phyloP scores from a whole-genome alignment of 2,329 filamentous ascomycete genomes.

The Talaromyces sp. region DNA sequence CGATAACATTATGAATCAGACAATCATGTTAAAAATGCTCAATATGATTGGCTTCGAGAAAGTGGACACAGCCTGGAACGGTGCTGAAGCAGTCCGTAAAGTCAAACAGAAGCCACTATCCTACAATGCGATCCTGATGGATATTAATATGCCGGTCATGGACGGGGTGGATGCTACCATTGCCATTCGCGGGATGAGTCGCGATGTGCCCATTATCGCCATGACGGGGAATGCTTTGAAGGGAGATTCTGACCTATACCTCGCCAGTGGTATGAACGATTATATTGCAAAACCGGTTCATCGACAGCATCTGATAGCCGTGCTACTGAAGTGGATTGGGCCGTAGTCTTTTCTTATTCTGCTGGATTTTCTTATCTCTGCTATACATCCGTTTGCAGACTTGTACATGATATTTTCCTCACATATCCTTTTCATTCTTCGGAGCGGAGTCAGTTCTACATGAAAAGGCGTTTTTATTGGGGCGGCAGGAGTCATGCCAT shows the following conservation, averaged over 20 bases:
- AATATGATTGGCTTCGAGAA: conserved; percentile 38
- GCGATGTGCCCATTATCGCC: conserved; percentile 48
- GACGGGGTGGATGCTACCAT: conserved; percentile 43
- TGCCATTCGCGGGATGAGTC: conserved; percentile 36
- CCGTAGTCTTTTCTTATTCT: conserved; percentile 16
- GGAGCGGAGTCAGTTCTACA: background rate
- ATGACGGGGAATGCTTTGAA: conserved; percentile 55
- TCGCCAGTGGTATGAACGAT: conserved; percentile 52
- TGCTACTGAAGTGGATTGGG: conserved; percentile 39
- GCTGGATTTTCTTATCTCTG: no score
- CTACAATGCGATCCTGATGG: conserved; percentile 45
- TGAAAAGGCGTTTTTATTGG: background rate
- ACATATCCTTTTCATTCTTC: background rate
- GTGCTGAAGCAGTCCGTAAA: conserved; percentile 40
- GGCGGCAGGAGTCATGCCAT: background rate
- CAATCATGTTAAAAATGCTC: conserved; percentile 37
- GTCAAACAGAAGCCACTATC: conserved; percentile 39
- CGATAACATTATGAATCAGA: conserved; percentile 42
- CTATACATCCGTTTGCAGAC: background rate
- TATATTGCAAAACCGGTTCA: conserved; percentile 54
- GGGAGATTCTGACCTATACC: conserved; percentile 51
- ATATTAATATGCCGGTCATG: conserved; percentile 46
- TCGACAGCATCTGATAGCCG: conserved; percentile 43
- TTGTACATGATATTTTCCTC: background rate
- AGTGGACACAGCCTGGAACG: conserved; percentile 42